Evolutionary conservation across 345 rosid genomes (phyloP), one percentile per base, ranked within the genome.

Genomic region (Linum tenue): DNA sequence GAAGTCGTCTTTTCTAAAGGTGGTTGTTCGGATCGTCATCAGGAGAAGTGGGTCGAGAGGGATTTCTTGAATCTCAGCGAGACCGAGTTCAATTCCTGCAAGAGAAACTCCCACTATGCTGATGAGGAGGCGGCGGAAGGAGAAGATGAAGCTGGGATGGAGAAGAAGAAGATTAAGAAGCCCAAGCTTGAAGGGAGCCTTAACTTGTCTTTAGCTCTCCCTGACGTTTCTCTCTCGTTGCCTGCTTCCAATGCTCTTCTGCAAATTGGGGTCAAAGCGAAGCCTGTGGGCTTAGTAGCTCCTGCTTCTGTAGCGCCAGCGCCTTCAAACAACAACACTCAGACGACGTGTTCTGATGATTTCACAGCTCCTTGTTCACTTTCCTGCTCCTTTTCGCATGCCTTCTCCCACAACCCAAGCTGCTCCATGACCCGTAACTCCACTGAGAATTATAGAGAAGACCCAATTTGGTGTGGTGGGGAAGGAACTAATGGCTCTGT

Each of bases 401-500:
- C 85, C 5, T 85, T 86, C 69, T 88, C 99, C 7, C 99, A 94
- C 79, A 90, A 90, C 66, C 97, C 91, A 55, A 90, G 97, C 72
- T 94, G 99, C 72, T 94, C 99, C 2, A 70, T 94, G 64, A 88
- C 97, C 31, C 82, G 86, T 16, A 83, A 90, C 71, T 90, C 99
- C 7, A 90, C 94, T 1, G 97, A 91, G 63, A 79, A 83, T 73
- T 86, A 75, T 56, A 89, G 77, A 80, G 98, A 89, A 67, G 97
- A 90, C 59, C 92, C 83, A 39, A 72, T 86, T 81, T 94, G 97
- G 92, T 81, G n/a, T 72, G 97, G 90, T 55, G 97, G 99, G 43
- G 99, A 94, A 73, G 99, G 99, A 66, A 90, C 99, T 55, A 94
- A 94, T 66, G 99, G 99, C 65, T 94, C 99, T 2, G 99, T 94